Evolutionary conservation across 2,329 filamentous ascomycete species (phyloP), one percentile per base, ranked within the genome.

Genomic region (Beauveria australis): DNA sequence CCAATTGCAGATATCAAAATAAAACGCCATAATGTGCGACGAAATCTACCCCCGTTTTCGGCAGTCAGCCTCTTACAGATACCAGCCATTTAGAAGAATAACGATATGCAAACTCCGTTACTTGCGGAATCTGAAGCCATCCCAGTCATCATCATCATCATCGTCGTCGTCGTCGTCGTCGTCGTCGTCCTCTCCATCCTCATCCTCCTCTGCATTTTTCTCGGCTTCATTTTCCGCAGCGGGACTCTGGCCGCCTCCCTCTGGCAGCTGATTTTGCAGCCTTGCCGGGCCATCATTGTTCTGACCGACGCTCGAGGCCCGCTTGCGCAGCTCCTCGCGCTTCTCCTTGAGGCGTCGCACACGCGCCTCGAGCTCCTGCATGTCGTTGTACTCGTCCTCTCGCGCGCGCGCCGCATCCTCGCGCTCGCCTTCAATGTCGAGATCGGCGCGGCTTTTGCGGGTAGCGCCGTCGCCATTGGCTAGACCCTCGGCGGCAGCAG

Each of bases 351-450:
- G 73, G 63, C 79, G 80, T 62, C 80, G 79, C 14, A 93, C 87
- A 7, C 89, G 82, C 56, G 84, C 83, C 71, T 93, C 90, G 51
- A 93, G 79, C 68, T 86, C 83, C 69, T 89, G 87, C 89, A 93
- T 93, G 70, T 92, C 87, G 61, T 91, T 89, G 65, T 93, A 89
- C 71, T 93, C 90, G 46, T 87, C 84, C 72, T 91, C 88, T 61
- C 92, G 74, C 33, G 87, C 85, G 24, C 87, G 80, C 47, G 82
- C 83, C 1, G 90, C 89, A 67, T 94, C 90, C 70, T 94, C 90
- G 60, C 83, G 83, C 70, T 92, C 89, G 44, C 86, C 87, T 61
- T 82, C 81, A 1, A 85, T 70, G 66, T 84, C 76, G 3, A 75
- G 70, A 30, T 89, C 85, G 1, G 75, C 76, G 47, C 82, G 78